Base-by-base conservation (phyloP, 1,284 basidiomycete genomes). In the Schizopora paradoxa region DNA sequence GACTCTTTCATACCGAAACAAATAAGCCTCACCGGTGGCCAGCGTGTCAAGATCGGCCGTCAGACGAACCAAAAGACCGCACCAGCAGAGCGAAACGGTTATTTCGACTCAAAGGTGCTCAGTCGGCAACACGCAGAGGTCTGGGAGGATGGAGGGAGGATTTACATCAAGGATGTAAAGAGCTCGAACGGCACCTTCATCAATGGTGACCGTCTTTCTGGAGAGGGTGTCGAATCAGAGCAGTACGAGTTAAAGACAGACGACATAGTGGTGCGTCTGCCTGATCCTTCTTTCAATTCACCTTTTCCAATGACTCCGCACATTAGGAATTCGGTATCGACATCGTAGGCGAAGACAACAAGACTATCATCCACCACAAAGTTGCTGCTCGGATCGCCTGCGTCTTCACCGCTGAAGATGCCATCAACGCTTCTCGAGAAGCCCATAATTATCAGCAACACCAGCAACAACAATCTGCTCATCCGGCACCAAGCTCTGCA, bases 101-200 rank as follows among this genome's bases (percentile, higher is more conserved):
- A 88, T 69, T 98, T 99, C 62, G 95, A 99, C 70, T 90, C 86
- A 43, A 98, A 99, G 65, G 95, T 98, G 1, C 76, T 99, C 52
- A 92, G 88, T 57, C 73, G 95, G 51, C 90, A 91, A 69, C 96
- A 99, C 64, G 96, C 95, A 18, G 94, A 99, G 69, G 90, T 99
- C 7, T 99, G 95, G 95, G 88, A 91, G 66, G 91, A 96, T 54
- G 75, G 69, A 45, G 79, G 80, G 46, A 94, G 93, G 90, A 94
- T 98, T 64, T 96, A 73, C 71, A 98, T 99, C 76, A 96, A 92
- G 66, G 96, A 99, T 64, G 91, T 98, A 61, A 96, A 96, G 71
- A 94, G 91, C 50, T 95, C 91, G 1, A 99, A 99, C 57, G 95
- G 95, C 4, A 99, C 96, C 5, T 99, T 99, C 62, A 95, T 99